phyloP scores from a whole-genome alignment of 108 stramenopile species.

The Cyclotella atomus region DNA sequence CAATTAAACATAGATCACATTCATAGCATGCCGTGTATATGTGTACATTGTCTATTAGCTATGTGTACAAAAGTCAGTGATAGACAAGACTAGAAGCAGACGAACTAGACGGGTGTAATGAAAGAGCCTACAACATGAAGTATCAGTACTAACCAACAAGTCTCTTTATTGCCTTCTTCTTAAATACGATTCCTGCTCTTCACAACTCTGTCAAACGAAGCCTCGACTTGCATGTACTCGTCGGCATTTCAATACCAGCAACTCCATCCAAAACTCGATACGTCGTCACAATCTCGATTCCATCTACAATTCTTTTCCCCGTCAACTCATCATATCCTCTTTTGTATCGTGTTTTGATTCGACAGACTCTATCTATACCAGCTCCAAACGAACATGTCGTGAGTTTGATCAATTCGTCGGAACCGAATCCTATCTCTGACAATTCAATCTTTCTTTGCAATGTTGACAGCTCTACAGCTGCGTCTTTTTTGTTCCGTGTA shows the following conservation, averaged over 20 bases:
- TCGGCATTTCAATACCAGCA: constrained; percentile 70
- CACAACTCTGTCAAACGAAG: constrained; percentile 28
- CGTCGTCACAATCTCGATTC: constrained; percentile 71
- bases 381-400: constrained; percentile 12
- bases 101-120: too few relatives aligned
- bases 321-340: constrained; percentile 49
- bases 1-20: too few relatives aligned
- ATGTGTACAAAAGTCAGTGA: too few relatives aligned
- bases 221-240: constrained; percentile 56
- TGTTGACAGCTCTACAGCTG: constrained; percentile 35
- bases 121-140: too few relatives aligned
- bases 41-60: too few relatives aligned
- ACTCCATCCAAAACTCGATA: constrained; percentile 75
- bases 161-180: too few relatives aligned
- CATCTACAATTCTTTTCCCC: constrained; percentile 67
- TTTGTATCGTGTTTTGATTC: constrained; percentile 55
- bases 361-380: constrained; percentile 42
- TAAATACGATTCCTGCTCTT: too few relatives aligned
- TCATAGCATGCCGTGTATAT: too few relatives aligned
- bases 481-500: not conserved
- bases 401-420: constrained; percentile 54
- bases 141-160: too few relatives aligned
- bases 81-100: too few relatives aligned
- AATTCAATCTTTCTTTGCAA: constrained; percentile 56
- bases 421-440: constrained; percentile 62